Evolutionary conservation across 257 asterid genomes (phyloP), one percentile per base, ranked within the genome.

Genomic region (Leptodermis oblonga): DNA sequence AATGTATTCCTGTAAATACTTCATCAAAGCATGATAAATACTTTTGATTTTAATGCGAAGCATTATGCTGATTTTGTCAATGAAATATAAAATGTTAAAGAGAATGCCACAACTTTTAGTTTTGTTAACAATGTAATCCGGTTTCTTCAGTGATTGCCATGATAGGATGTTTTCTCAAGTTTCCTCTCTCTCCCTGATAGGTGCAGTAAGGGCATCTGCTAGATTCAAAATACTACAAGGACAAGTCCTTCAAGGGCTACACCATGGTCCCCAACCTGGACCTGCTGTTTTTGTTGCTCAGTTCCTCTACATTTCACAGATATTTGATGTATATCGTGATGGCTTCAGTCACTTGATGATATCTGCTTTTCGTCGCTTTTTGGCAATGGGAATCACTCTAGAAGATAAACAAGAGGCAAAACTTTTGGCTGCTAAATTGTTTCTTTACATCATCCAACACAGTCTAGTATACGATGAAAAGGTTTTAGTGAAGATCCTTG

Each of bases 321-420:
- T 83, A 63, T 79, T 85, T 54, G 88, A 85, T 51, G 41, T 87
- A 36, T 65, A 81, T 72, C 49, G 81, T 72, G 92, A 87, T 18
- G 97, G 97, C 65, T 80, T 87, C 81, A 78, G 90, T 88, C 96
- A 94, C 81, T 86, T 94, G 83, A 76, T 94, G 67, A 76, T 86
- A 77, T 86, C 96, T 10, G 82, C 95, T 56, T 88, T 89, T 70
- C 79, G 78, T 60, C 97, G 86, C 65, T 86, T 78, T 73, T 73
- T 81, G 74, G 86, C 75, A 81, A 37, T 30, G 33, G 84, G 82
- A 72, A 70, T 77, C 56, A 72, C 75, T 66, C 78, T 45, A 63
- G 82, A 85, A 77, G 95, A 86, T 74, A 51, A 70, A 7, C 64
- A 45, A 45, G 77, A 80, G 70, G 96, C 96, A 46, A 87, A 84